Evolutionary conservation across 768 basidiomycete species (phyloP).

Genomic region (Amanita muscaria): DNA sequence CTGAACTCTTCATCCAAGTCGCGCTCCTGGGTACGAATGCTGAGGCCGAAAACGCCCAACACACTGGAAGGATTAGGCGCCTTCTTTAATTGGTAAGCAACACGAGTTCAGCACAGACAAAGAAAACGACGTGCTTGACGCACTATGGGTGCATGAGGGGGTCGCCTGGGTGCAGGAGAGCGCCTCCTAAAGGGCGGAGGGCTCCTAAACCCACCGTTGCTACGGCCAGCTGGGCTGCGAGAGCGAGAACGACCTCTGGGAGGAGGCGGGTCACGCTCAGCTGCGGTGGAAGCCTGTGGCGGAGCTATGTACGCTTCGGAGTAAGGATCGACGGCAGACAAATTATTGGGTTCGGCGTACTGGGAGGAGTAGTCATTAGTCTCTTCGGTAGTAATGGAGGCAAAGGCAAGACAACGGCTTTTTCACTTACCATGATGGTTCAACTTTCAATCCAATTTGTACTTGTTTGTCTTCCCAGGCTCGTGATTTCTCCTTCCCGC

Average conservation of each 20-base stretch:
- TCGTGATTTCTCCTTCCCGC: slow-evolving; percentile 11
- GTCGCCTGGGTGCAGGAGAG: slow-evolving; percentile 54
- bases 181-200: slow-evolving; percentile 45
- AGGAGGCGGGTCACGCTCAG: slow-evolving; percentile 47
- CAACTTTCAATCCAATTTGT: slow-evolving; percentile 37
- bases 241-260: slow-evolving; percentile 69
- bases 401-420: slow-evolving; percentile 5
- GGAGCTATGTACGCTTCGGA: slow-evolving; percentile 74
- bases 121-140: slow-evolving; percentile 23
- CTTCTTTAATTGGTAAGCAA: slow-evolving; percentile 44
- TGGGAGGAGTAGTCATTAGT: slow-evolving; percentile 20
- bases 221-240: slow-evolving; percentile 51
- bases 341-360: slow-evolving; percentile 56
- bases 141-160: slow-evolving; percentile 69
- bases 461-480: slow-evolving; percentile 30
- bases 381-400: slow-evolving; percentile 10
- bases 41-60: slow-evolving; percentile 96
- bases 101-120: slow-evolving; percentile 11
- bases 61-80: slow-evolving; percentile 83
- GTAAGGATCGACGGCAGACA: slow-evolving; percentile 66
- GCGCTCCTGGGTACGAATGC: slow-evolving; percentile 87
- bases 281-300: slow-evolving; percentile 38
- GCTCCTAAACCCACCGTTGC: slow-evolving; percentile 43
- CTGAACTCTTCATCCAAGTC: slow-evolving; percentile 93
- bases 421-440: slow-evolving; percentile 65